These are phyloP conservation scores for Lepraria neglecta DNA, from an alignment of 495 filamentous ascomycete species.

Conservation along the genomic window DNA sequence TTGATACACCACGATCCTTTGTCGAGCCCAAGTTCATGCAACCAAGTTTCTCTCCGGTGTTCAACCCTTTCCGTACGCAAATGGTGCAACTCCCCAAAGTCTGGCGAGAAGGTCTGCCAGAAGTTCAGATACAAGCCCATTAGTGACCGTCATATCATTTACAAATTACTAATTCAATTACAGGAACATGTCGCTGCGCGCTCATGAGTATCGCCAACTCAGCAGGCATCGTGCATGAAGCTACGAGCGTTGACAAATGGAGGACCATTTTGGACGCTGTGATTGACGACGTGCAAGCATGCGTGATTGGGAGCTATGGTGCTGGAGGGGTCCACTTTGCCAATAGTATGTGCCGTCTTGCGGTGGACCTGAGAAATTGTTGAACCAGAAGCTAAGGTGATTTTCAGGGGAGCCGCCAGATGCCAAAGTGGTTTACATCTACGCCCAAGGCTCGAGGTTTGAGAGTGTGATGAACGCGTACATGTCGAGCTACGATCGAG, in stretches of 20 bases:
- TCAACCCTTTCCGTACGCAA: neutral
- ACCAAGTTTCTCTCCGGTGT: neutral
- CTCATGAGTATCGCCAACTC: conserved; percentile 2
- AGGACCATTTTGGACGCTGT: neutral
- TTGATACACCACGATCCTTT: neutral
- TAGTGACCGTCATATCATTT: neutral
- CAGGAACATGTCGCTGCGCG: conserved; percentile 3
- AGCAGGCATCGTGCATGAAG: neutral
- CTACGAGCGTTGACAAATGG: conserved; percentile 1
- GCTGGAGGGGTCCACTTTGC: neutral
- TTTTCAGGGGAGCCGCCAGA: neutral
- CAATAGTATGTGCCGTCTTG: neutral
- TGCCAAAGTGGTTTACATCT: conserved; percentile 13
- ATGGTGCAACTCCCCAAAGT: conserved; percentile 11
- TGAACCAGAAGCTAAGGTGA: neutral
- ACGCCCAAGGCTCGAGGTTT: conserved; percentile 5
- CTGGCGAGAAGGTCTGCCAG: neutral
- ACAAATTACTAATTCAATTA: neutral
- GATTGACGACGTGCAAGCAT: neutral
- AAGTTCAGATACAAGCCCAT: too few relatives aligned
- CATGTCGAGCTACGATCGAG: conserved; percentile 9
- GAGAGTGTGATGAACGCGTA: neutral
- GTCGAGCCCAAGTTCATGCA: conserved; percentile 8
- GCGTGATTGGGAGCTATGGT: neutral
- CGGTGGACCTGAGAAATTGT: neutral